Percentiles rank a stretch among this genome's conserved stretches.
phyloP scores from a whole-genome alignment of 2,329 filamentous ascomycete species.

The Colletotrichum magnum region DNA sequence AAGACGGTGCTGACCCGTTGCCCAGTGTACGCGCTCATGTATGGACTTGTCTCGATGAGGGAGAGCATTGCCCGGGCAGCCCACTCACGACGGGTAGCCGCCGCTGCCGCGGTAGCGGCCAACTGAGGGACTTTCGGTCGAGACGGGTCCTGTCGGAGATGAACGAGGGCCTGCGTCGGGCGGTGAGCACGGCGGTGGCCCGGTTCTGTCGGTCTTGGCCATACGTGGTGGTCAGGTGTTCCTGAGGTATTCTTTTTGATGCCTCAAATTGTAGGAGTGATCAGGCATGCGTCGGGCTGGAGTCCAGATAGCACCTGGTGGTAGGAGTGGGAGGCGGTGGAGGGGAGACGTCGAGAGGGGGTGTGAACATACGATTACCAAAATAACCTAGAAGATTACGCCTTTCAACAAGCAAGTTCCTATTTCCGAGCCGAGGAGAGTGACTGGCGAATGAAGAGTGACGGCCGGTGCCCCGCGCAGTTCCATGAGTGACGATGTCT shows the following conservation, averaged over 20 bases:
- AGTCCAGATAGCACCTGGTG: constrained; percentile 4
- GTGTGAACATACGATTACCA: constrained; percentile 34
- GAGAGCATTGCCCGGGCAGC: constrained; percentile 52
- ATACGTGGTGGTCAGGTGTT: constrained; percentile 27
- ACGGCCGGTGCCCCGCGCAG: not conserved
- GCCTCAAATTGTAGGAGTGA: constrained; percentile 30
- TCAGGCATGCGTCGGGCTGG: constrained; percentile 34
- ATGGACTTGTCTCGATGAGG: constrained; percentile 64
- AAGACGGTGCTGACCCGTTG: constrained; percentile 22
- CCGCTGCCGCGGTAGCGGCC: constrained; percentile 35
- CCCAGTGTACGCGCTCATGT: constrained; percentile 63
- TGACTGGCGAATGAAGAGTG: constrained; percentile 24
- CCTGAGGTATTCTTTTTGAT: constrained; percentile 13
- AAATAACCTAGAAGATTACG: constrained; percentile 38
- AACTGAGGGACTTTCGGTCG: constrained; percentile 40
- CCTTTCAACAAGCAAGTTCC: constrained; percentile 30
- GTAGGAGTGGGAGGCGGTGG: constrained; percentile 31
- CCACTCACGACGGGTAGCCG: constrained; percentile 36
- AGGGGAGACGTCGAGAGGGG: constrained; percentile 17
- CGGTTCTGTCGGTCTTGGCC: constrained; percentile 39
- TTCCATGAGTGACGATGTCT: constrained; percentile 15
- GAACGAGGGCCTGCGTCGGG: constrained; percentile 35
- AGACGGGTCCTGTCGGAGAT: constrained; percentile 40
- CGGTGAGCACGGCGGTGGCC: constrained; percentile 39
- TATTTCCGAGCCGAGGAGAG: constrained; percentile 26